Base-by-base conservation (phyloP, 78 protist genomes). In the Chrysochromulina parva region DNA sequence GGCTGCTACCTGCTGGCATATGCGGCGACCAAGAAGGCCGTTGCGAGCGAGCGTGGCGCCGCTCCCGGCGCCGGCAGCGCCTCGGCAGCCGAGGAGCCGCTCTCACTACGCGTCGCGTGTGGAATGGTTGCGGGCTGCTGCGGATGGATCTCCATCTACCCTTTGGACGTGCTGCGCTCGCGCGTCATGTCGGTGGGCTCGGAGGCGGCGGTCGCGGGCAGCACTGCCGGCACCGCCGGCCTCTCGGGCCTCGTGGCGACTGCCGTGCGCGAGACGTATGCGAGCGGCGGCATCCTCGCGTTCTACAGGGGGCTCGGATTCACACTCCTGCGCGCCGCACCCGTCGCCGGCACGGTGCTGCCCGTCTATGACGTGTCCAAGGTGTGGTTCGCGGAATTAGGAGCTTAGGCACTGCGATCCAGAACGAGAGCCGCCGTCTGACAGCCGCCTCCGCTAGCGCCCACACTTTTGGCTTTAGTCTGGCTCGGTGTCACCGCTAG, bases 261-360 rank as follows among this genome's bases (percentile, higher is more conserved):
- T 4, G 71, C 71, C 9, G 7, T 58, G 7, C 14, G 17, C 13
- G 19, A 26, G 10, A n/a, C 52, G 52, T 71, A 71, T 38, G 16
- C 13, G 80, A 52, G 28, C 52, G 52, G 80, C 16, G 80, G 80
- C 52, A 3, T 71, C 26, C 80, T 3, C 20, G 80, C 55, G 14
- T 71, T 71, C 14, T 38, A 14, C 52, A 13, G 47, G 11, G 80
- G 80, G n/a, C 6, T 71, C 38, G 20, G 52, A 0, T 14, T 38
- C 38, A 71, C 80, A 16, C 80, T 71, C 5, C 80, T 71, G 52
- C 80, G 80, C 20, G 80, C 80, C 5, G 80, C 80, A 38, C 80
- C 80, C 0, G 80, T 71, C 38, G 80, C 80, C 16, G 80, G 80
- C 16, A 52, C 28, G 16, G 80, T 71, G 52, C 28, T 71, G 52